Evolutionary conservation across 495 filamentous ascomycete genomes (phyloP), one percentile per base, ranked within the genome.

Genomic region (Margaritispora aquatica): DNA sequence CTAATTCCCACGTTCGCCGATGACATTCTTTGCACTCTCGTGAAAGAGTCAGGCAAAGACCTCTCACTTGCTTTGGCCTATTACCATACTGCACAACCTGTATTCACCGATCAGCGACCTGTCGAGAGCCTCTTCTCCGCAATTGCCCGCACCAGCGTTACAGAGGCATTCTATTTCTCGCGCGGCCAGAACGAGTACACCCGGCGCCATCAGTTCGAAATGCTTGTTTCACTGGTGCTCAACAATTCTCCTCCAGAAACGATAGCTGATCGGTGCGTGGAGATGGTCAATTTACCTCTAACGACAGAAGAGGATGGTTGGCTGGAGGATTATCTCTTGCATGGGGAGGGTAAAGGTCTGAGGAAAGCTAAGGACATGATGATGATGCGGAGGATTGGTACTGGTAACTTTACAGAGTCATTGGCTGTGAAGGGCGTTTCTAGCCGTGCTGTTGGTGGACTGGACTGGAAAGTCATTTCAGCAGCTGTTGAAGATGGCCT

Each of bases 1-100:
- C 76, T 92, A 15, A 84, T 88, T 27, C 83, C 88, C 24, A 89
- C 88, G 26, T 92, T 92, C 64, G 81, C 87, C 27, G 88, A 92
- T 69, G 88, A 92, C 55, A 90, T 92, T 50, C 79, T 91, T 58
- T 76, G 82, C 36, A 77, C 77, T 23, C 79, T 94, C n/a, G 84
- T 88, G 31, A 75, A 76, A 13, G 74, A 84, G 57, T 73, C 84
- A 57, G 73, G 81, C 2, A 75, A 80, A 55, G 85, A 91, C 63
- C 81, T 84, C 64, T 80, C 74, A 51, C 76, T 91, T 5, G 73
- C 87, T 0, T 77, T 92, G 54, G 86, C 88, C 26, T 94, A 92
- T 70, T 92, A 88, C 70, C 80, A 90, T 53, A 84, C 83, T 20
- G 81, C 83, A 2, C 80, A 83, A 44, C 88, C 89, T 10, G 75